Base-by-base conservation (phyloP, 75 land plant genomes). In the Pinus taeda region DNA sequence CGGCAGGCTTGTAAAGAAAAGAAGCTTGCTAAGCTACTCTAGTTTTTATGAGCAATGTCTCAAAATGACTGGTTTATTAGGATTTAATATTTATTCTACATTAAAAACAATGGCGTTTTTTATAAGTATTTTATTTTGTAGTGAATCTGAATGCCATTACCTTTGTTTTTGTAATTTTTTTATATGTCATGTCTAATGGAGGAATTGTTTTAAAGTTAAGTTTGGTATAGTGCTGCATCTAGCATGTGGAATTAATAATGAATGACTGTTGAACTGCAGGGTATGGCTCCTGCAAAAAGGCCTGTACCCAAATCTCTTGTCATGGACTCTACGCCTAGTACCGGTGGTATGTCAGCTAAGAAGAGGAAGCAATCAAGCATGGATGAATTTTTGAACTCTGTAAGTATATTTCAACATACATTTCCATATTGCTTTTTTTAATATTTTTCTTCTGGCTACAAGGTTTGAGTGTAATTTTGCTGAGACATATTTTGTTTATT, bases 1-100 rank as follows among this genome's bases (percentile, higher is more conserved):
- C 91, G 95, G 57, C 97, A 94, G 78, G 98, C 90, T 39, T 93
- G 93, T 0, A 94, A 96, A 80, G 98, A 93, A 78, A 92, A 93
- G 82, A 93, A 91, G 60, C 76, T 85, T 69, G 87, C 86, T 30
- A 95, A 95, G 93, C 93, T 80, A 37, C 22, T 24, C 78, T 39
- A 69, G 8, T 59, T 30, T 20, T 24, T 17, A 17, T 8, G 6
- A 33, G 24, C 21, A 21, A 9, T 17, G 57, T 6, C 21, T 30
- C 17, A 26, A 18, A 17, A 8, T 59, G 15, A 15, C 3, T 20
- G 60, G 15, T 15, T 59, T 60, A 60, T 42, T 42, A 42, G 5
- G 45, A 4, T 42, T 6, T 42, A 42, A 42, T 42, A 42, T 42
- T 4, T 42, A 42, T 42, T 6, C 0, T 42, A 42, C 45, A 42